Conservation (phyloP, 805 yeast genomes). For the Candida easanensis region DNA sequence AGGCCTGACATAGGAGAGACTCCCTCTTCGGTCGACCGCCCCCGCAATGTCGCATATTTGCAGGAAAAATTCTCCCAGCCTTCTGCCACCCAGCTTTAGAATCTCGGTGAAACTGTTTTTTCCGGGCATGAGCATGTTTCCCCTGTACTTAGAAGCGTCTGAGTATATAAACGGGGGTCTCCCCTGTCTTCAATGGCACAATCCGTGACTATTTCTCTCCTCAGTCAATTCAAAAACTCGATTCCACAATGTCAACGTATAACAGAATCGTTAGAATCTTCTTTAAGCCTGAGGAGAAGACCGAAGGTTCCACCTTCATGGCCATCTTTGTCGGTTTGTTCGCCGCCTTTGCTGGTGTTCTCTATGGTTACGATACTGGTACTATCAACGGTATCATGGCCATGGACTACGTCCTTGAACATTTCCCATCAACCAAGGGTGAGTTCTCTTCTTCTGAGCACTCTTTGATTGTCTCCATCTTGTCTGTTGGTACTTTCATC, state of each 20-base stretch:
- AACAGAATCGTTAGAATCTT: conserved; percentile 26
- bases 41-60: too few species aligned
- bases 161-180: too few species aligned
- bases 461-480: conserved; percentile 61
- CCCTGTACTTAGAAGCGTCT: too few species aligned
- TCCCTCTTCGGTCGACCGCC: too few species aligned
- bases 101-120: too few species aligned
- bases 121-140: too few species aligned
- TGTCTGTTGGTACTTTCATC: conserved; percentile 67
- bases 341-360: conserved; percentile 64
- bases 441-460: conserved; percentile 44
- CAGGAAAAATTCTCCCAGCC: too few species aligned
- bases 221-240: too few species aligned
- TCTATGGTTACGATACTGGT: conserved; percentile 69
- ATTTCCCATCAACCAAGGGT: conserved; percentile 36
- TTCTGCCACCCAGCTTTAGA: too few species aligned
- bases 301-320: conserved; percentile 44
- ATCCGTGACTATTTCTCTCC: too few species aligned
- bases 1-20: too few species aligned
- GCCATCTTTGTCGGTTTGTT: conserved; percentile 56
- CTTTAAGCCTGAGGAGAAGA: conserved; percentile 45
- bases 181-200: too few species aligned
- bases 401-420: conserved; percentile 48
- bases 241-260: background rate
- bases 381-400: conserved; percentile 63